These are phyloP conservation scores for Acanthamoeba divionensis DNA, from an alignment of 208 protist genomes.

Conservation along the genomic window DNA sequence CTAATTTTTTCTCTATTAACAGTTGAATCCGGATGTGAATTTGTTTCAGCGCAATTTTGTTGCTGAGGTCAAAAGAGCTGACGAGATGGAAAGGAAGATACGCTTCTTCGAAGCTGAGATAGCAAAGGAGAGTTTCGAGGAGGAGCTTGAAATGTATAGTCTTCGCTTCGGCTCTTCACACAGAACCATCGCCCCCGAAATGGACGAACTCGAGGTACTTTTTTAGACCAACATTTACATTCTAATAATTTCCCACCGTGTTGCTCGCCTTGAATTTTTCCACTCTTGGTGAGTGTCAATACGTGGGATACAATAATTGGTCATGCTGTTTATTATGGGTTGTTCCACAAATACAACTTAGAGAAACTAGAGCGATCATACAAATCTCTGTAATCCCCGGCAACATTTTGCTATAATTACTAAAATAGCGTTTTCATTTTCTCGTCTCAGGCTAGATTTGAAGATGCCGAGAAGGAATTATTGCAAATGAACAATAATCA, in stretches of 20 bases:
- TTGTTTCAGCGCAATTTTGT: slow-evolving; percentile 96
- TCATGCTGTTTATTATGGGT: no score
- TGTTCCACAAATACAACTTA: no score
- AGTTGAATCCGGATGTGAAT: slow-evolving; percentile 87
- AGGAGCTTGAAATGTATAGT: neutral
- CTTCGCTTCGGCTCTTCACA: neutral
- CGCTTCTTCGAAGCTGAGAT: slow-evolving; percentile 92
- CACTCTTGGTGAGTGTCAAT: neutral
- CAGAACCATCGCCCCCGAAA: slow-evolving; percentile 24
- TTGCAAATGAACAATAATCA: slow-evolving; percentile 85
- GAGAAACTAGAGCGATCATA: no score
- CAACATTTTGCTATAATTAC: no score
- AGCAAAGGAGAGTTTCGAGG: slow-evolving; percentile 44
- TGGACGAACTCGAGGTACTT: slow-evolving; percentile 73
- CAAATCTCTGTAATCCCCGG: no score
- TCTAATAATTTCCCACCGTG: no score
- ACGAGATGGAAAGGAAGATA: slow-evolving; percentile 95
- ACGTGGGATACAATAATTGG: no score
- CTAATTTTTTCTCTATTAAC: slow-evolving; percentile 15
- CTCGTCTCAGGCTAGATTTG: slow-evolving; percentile 6
- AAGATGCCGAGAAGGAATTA: slow-evolving; percentile 87
- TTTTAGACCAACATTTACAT: neutral
- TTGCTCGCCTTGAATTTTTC: no score
- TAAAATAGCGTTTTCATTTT: no score
- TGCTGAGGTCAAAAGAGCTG: slow-evolving; percentile 93